Conservation (phyloP, 306 rosid genomes). For the Prunus davidiana region DNA sequence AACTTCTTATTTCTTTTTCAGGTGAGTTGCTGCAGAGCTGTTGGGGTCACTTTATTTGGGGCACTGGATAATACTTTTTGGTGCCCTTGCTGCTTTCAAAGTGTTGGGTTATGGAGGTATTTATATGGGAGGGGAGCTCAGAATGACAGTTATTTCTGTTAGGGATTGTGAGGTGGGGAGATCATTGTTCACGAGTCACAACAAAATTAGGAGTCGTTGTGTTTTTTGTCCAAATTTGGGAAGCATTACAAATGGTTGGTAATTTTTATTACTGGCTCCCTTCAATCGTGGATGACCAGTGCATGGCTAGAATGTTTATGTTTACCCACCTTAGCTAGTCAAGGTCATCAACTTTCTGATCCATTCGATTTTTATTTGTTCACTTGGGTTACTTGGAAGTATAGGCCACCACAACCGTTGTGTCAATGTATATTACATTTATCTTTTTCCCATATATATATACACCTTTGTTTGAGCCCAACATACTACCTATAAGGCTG, state of each 20-base stretch:
- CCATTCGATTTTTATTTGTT: too few species aligned
- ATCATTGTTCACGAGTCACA: neutral
- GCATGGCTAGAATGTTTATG: neutral
- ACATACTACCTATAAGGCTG: too few species aligned
- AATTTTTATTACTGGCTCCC: neutral
- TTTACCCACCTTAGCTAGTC: neutral
- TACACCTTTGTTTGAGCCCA: too few species aligned
- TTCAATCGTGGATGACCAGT: constrained; percentile 1
- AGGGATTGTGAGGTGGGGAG: constrained; percentile 2
- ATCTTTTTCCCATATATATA: too few species aligned
- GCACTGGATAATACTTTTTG: neutral
- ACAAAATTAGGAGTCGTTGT: neutral
- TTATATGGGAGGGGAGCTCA: neutral
- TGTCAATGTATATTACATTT: too few species aligned
- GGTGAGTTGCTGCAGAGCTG: constrained; percentile 3
- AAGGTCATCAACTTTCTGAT: too few species aligned
- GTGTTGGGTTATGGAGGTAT: neutral
- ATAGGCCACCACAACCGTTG: too few species aligned
- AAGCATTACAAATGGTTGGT: neutral
- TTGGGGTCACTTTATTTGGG: constrained; percentile 3
- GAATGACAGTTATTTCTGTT: neutral
- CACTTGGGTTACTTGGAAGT: too few species aligned
- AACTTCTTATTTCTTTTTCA: neutral
- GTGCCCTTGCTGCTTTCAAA: constrained; percentile 2
- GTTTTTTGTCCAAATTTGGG: neutral